A percentile compares a stretch with the other conserved stretches of the same genome.
Evolutionary conservation across 148 eudicot species (phyloP).

Genomic region (Drosera capensis): DNA sequence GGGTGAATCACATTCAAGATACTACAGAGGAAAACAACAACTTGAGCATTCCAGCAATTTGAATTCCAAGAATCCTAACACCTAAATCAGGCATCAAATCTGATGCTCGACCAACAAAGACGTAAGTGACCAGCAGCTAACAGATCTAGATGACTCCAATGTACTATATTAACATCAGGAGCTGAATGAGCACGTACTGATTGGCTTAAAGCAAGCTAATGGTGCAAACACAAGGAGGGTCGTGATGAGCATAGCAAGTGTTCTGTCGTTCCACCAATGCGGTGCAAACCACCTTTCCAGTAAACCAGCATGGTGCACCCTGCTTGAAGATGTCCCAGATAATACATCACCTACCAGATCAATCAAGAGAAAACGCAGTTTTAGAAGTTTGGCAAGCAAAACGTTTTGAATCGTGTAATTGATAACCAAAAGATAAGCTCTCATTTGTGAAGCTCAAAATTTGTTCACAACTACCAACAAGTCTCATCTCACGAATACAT

Average conservation of each 20-base stretch:
- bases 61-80: too few species aligned
- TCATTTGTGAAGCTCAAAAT: too few species aligned
- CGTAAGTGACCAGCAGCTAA: too few species aligned
- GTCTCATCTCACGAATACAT: too few species aligned
- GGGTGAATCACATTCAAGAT: constrained; percentile 1
- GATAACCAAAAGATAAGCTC: too few species aligned
- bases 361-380: not conserved
- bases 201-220: constrained; percentile 61
- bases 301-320: constrained; percentile 58
- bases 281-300: constrained; percentile 80
- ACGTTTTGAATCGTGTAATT: too few species aligned
- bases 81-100: too few species aligned
- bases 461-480: too few species aligned
- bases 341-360: constrained; percentile 59
- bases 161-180: too few species aligned
- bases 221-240: constrained; percentile 53
- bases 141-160: too few species aligned
- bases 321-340: constrained; percentile 58
- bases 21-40: not conserved
- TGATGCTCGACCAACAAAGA: too few species aligned
- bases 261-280: constrained; percentile 61
- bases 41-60: not conserved
- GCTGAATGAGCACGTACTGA: constrained; percentile 28
- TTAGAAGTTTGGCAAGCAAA: not conserved
- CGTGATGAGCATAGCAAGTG: constrained; percentile 42